Base-by-base conservation (phyloP, 768 basidiomycete species). In the Hypholoma fasciculare region DNA sequence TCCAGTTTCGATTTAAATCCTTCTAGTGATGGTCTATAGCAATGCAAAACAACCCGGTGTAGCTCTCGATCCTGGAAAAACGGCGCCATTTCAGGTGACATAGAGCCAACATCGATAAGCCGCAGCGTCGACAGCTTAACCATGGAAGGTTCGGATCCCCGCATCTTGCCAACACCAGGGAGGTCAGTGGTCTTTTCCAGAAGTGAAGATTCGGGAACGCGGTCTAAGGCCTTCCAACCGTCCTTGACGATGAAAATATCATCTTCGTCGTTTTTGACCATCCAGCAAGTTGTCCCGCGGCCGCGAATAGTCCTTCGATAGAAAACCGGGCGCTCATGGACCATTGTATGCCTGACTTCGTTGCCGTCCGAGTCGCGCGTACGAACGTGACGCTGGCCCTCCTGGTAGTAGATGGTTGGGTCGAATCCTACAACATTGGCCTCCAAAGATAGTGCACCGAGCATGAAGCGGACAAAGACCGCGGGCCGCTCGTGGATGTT, bases 281-380 rank as follows among this genome's bases (percentile, higher is more conserved):
- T 43, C 69, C 69, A 69, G 38, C 65, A 66, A n/a, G 43, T 56
- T 1, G 67, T 68, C 1, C 64, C 67, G 9, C 61, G 58, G 4
- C 63, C 63, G 2, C 58, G 51, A 49, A 69, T 63, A n/a, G 54
- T 59, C 2, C 47, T 50, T 23, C 63, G 54, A 14, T 39, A 26
- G 54, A 65, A 66, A 19, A 52, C 8, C 5, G 56, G 51, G 8
- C 36, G 19, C 7, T 12, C 12, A 9, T 36, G 7, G 17, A 16
- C 34, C 23, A 58, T 37, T 30, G 13, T 20, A 19, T 49, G 54
- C 4, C 1, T 7, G 2, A 57, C 4, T 6, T 58, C 58, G 9
- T 43, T 9, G 17, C 23, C 30, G 2, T 39, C 42, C 1, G 43
- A 20, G 37, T 30, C 20, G n/a, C 23, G 14, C 6, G 56, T 23